phyloP scores from a whole-genome alignment of 2,329 filamentous ascomycete genomes.

The Cytospora leucostoma region DNA sequence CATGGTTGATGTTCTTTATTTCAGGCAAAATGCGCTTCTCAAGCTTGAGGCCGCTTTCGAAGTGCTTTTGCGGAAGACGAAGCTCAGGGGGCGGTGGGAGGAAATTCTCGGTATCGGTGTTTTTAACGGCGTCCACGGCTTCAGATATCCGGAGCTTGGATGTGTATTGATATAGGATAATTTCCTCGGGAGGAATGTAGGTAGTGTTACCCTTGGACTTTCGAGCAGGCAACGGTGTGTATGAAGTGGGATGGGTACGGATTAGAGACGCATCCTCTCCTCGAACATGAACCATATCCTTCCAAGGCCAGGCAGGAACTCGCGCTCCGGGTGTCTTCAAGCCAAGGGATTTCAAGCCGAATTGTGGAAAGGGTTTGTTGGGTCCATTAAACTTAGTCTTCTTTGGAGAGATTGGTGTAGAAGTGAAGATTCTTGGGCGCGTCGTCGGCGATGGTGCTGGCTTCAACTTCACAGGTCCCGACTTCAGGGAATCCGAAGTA shows the following conservation, averaged over 20 bases:
- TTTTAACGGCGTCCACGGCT: slow-evolving; percentile 38
- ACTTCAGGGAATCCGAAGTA: slow-evolving; percentile 25
- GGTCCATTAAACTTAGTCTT: slow-evolving; percentile 38
- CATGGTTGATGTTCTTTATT: slow-evolving; percentile 51
- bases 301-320: slow-evolving; percentile 71
- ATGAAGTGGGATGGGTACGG: neutral
- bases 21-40: slow-evolving; percentile 51
- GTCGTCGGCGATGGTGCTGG: slow-evolving; percentile 33
- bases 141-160: slow-evolving; percentile 44
- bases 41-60: slow-evolving; percentile 59
- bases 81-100: slow-evolving; percentile 50
- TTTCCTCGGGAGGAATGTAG: slow-evolving; percentile 44
- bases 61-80: slow-evolving; percentile 56
- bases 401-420: slow-evolving; percentile 56
- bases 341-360: slow-evolving; percentile 47
- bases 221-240: slow-evolving; percentile 33
- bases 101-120: slow-evolving; percentile 43
- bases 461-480: slow-evolving; percentile 29
- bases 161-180: slow-evolving; percentile 41
- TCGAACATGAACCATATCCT: slow-evolving; percentile 64
- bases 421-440: slow-evolving; percentile 48
- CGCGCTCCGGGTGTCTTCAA: slow-evolving; percentile 66
- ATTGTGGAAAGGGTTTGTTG: slow-evolving; percentile 41
- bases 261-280: slow-evolving; percentile 37
- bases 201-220: slow-evolving; percentile 55